Conservation (phyloP, 1,284 basidiomycete species). For the Marasmius oreades region DNA sequence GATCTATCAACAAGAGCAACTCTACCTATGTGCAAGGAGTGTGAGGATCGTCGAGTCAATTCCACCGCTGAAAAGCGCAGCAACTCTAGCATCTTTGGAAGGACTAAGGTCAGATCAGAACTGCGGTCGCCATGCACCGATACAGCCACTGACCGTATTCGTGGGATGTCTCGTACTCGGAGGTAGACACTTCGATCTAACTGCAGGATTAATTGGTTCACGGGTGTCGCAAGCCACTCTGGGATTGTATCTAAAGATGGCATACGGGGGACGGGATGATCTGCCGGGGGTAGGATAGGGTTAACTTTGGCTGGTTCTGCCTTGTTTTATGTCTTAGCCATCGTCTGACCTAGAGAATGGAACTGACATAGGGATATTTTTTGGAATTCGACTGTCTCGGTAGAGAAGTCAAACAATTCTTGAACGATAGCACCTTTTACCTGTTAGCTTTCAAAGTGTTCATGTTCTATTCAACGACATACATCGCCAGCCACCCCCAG, state of each 20-base stretch:
- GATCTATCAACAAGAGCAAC: constrained; percentile 19
- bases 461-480: constrained; percentile 4
- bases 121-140: neutral
- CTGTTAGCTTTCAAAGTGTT: neutral
- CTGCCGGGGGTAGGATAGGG: constrained; percentile 36
- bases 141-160: constrained; percentile 29
- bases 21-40: constrained; percentile 70
- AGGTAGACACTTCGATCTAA: constrained; percentile 60
- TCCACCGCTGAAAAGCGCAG: constrained; percentile 93
- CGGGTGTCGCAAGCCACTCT: constrained; percentile 36
- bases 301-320: constrained; percentile 46
- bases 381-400: constrained; percentile 16
- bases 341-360: neutral
- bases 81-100: constrained; percentile 53
- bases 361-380: constrained; percentile 24
- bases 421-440: constrained; percentile 32
- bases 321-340: constrained; percentile 28
- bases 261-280: constrained; percentile 31
- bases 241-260: constrained; percentile 43
- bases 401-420: constrained; percentile 24
- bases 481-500: constrained; percentile 26
- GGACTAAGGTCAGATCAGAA: constrained; percentile 11
- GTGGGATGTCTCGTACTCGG: constrained; percentile 56
- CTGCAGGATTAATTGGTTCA: constrained; percentile 50
- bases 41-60: constrained; percentile 90